A percentile compares a stretch with the other conserved stretches of the same genome.
Conservation (phyloP, 768 basidiomycete species). For the Lentinula lateritia region DNA sequence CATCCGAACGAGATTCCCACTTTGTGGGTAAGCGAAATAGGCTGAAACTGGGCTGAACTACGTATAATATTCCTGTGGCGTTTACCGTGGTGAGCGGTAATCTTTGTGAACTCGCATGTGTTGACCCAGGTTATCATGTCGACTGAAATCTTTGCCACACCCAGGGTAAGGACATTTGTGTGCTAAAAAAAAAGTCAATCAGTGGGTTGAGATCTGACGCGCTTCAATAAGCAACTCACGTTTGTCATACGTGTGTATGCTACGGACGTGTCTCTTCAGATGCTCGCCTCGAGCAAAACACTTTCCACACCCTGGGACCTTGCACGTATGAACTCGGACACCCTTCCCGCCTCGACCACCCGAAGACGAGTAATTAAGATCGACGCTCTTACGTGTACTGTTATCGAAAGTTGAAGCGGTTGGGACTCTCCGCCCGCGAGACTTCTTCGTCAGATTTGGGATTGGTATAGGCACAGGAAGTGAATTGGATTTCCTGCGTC, state of each 20-base stretch:
- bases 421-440: constrained; percentile 55
- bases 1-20: too few relatives aligned
- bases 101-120: constrained; percentile 72
- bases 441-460: constrained; percentile 59
- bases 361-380: constrained; percentile 16
- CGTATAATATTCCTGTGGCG: not conserved
- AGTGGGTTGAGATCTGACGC: constrained; percentile 6
- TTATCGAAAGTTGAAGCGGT: not conserved
- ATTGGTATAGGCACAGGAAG: constrained; percentile 43
- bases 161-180: constrained; percentile 62
- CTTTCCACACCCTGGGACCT: constrained; percentile 80
- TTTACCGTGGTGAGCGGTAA: not conserved
- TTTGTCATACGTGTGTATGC: constrained; percentile 90
- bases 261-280: constrained; percentile 81
- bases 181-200: constrained; percentile 35
- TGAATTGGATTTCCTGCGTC: not conserved
- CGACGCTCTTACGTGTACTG: not conserved
- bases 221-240: constrained; percentile 46
- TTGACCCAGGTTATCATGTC: constrained; percentile 77
- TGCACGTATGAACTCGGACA: constrained; percentile 63
- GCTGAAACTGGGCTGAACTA: not conserved
- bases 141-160: constrained; percentile 72
- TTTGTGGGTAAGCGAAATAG: not conserved
- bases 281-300: constrained; percentile 88
- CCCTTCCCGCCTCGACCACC: constrained; percentile 28